Conservation (phyloP, 148 eudicot species). For the Camellia japonica region DNA sequence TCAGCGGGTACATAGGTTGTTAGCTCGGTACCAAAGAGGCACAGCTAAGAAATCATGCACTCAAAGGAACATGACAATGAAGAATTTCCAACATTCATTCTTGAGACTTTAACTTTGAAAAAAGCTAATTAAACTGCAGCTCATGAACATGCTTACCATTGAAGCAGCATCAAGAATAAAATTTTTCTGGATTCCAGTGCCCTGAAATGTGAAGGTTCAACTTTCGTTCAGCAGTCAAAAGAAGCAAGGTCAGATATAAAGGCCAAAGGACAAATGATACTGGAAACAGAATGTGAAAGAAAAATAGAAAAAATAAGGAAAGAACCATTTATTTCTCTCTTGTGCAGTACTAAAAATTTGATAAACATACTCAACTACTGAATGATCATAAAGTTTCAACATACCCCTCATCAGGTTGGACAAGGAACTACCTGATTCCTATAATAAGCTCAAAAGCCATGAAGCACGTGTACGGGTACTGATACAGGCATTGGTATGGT, state of each 20-base stretch:
- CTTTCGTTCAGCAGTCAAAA: constrained; percentile 3
- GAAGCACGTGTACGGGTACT: no score
- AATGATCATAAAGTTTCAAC: not conserved
- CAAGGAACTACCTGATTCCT: not conserved
- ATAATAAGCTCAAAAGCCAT: not conserved
- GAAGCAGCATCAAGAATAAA: constrained; percentile 63
- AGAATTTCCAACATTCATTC: no score
- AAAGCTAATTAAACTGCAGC: not conserved
- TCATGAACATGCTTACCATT: constrained; percentile 38
- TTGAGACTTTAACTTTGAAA: not conserved
- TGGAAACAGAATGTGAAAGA: not conserved
- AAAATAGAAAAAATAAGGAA: constrained; percentile 1
- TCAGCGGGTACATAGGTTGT: not conserved
- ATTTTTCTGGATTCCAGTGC: constrained; percentile 57
- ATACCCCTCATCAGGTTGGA: not conserved
- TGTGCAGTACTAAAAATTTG: not conserved
- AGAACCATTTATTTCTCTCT: not conserved
- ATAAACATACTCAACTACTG: not conserved
- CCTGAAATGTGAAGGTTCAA: constrained; percentile 41
- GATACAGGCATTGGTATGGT: no score
- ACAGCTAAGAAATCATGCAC: no score
- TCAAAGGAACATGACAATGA: no score
- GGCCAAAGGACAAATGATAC: not conserved
- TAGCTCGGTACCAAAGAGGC: not conserved
- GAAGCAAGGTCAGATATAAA: not conserved